phyloP scores from a whole-genome alignment of 768 basidiomycete genomes.

The Mycena sanguinolenta region DNA sequence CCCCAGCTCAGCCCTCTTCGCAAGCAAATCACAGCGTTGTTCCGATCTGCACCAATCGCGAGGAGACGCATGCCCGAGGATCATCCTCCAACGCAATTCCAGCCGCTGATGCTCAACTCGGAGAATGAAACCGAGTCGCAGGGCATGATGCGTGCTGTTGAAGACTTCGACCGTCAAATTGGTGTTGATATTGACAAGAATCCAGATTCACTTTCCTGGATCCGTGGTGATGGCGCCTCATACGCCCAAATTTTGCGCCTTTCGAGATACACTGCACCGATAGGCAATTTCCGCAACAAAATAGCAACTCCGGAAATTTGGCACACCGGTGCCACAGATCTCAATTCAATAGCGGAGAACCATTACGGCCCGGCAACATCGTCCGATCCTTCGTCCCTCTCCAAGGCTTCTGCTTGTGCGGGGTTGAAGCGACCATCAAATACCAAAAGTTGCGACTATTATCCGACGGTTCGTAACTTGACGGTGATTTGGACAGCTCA shows the following conservation, averaged over 20 bases:
- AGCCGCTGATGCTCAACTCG: neutral
- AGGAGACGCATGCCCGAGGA: neutral
- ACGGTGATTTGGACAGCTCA: slow-evolving; percentile 23
- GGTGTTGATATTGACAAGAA: neutral
- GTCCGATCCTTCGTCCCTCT: slow-evolving; percentile 16
- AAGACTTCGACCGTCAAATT: neutral
- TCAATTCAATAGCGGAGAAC: slow-evolving; percentile 13
- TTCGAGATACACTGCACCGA: neutral
- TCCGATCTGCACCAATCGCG: neutral
- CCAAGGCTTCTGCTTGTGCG: too few species aligned
- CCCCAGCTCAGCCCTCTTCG: neutral
- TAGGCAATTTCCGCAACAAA: neutral
- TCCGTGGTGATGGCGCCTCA: slow-evolving; percentile 11
- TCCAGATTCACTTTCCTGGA: neutral
- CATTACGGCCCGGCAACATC: slow-evolving; percentile 27
- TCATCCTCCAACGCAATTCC: neutral
- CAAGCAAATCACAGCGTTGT: neutral
- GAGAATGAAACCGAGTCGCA: neutral
- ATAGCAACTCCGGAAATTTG: slow-evolving; percentile 15
- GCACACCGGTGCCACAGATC: slow-evolving; percentile 23
- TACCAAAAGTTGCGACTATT: too few species aligned
- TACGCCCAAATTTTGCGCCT: neutral
- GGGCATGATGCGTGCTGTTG: slow-evolving; percentile 2
- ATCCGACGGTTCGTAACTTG: too few species aligned
- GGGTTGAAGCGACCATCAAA: too few species aligned